Evolutionary conservation across 2,329 filamentous ascomycete species (phyloP).

Genomic region (Myriosclerotinia scirpicola): DNA sequence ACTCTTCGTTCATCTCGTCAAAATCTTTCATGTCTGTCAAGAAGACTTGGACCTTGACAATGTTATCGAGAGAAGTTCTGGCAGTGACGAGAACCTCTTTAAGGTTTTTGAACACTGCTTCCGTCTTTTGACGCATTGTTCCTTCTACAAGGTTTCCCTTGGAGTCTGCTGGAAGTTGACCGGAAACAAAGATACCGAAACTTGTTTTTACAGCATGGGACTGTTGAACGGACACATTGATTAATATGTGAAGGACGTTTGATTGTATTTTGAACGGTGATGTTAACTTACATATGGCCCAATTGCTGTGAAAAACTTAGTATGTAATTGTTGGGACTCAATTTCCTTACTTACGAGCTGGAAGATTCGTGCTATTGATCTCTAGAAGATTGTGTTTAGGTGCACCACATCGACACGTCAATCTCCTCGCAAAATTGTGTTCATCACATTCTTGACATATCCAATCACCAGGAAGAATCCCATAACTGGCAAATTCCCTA

Average conservation of each 20-base stretch:
- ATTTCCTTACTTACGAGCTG: constrained; percentile 20
- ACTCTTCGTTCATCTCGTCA: constrained; percentile 80
- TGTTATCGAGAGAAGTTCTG: constrained; percentile 72
- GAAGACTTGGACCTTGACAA: constrained; percentile 93
- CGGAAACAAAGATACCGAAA: constrained; percentile 65
- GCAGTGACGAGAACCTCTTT: constrained; percentile 80
- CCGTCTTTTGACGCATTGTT: constrained; percentile 63
- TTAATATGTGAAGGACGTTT: neutral
- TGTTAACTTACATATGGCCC: constrained; percentile 58
- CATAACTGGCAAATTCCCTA: too few relatives aligned
- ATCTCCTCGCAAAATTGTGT: neutral
- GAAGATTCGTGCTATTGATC: constrained; percentile 10
- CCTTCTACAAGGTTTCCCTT: constrained; percentile 40
- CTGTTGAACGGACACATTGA: constrained; percentile 41
- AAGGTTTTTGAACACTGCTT: constrained; percentile 71
- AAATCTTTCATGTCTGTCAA: constrained; percentile 90
- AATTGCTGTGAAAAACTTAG: constrained; percentile 48
- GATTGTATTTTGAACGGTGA: too few relatives aligned
- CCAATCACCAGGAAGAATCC: neutral
- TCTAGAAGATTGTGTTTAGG: neutral
- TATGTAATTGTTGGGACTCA: neutral
- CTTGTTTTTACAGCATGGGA: constrained; percentile 68
- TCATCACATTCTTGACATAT: neutral
- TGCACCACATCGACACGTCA: neutral
- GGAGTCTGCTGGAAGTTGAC: constrained; percentile 44